These are phyloP conservation scores for Rhizopus arrhizus DNA, from an alignment of 371 early-diverging fungal species.

Conservation along the genomic window DNA sequence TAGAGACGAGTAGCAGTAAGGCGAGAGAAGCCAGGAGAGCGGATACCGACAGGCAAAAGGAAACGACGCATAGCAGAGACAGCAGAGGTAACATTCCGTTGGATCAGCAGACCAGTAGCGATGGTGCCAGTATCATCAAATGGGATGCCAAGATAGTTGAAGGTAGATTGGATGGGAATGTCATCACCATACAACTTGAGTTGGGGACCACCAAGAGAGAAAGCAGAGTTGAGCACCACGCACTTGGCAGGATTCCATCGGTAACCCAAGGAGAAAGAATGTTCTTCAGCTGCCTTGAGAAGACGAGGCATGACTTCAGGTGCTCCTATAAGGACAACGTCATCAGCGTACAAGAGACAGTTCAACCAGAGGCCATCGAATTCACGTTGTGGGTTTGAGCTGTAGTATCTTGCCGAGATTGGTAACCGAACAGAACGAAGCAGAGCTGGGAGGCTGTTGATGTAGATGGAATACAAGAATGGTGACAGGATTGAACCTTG, in stretches of 20 bases:
- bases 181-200: no score
- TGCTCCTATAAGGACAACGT: slow-evolving; percentile 17
- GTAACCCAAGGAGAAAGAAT: no score
- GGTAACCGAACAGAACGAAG: slow-evolving; percentile 7
- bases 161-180: no score
- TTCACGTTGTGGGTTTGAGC: neutral
- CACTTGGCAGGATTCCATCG: no score
- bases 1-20: neutral
- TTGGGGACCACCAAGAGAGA: no score
- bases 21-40: slow-evolving; percentile 9
- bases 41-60: neutral
- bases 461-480: slow-evolving; percentile 23
- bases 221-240: no score
- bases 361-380: slow-evolving; percentile 4
- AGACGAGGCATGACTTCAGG: slow-evolving; percentile 1
- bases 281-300: neutral
- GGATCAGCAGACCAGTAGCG: neutral
- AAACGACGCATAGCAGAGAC: slow-evolving; percentile 1
- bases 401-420: neutral
- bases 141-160: slow-evolving; percentile 10
- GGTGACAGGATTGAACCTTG: slow-evolving; percentile 28
- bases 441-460: slow-evolving; percentile 11
- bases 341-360: slow-evolving; percentile 18
- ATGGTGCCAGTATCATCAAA: neutral
- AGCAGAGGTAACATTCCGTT: neutral